These are phyloP conservation scores for Vigna mungo DNA, from an alignment of 306 rosid species.

Conservation along the genomic window DNA sequence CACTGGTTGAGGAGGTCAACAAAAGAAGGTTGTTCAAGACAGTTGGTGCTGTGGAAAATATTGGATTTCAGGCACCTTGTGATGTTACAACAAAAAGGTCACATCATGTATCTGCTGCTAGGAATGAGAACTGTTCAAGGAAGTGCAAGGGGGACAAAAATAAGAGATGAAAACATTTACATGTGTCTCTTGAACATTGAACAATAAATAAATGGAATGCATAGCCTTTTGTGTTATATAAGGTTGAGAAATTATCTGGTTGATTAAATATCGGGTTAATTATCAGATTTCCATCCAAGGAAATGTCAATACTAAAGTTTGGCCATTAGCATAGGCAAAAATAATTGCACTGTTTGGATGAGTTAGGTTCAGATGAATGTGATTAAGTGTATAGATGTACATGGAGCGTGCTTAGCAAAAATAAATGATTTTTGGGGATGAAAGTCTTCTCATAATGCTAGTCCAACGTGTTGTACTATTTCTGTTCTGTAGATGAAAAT, in stretches of 20 bases:
- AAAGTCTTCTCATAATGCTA: constrained; percentile 22
- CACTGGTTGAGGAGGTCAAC: constrained; percentile 81
- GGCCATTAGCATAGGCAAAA: constrained; percentile 2
- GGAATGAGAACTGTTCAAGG: constrained; percentile 38
- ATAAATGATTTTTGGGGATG: constrained; percentile 21
- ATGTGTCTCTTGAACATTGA: constrained; percentile 22
- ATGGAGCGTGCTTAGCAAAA: constrained; percentile 21
- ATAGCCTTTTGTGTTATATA: neutral
- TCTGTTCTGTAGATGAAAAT: constrained; percentile 6
- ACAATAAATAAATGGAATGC: constrained; percentile 10
- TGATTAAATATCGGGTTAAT: neutral
- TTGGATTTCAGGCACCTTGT: constrained; percentile 83
- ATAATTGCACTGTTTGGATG: constrained; percentile 4
- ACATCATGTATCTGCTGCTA: constrained; percentile 28
- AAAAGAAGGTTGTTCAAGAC: constrained; percentile 77
- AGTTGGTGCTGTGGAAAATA: constrained; percentile 79
- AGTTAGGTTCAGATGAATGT: constrained; percentile 38
- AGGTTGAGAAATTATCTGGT: constrained; percentile 2
- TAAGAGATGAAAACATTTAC: constrained; percentile 36
- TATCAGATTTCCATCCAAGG: constrained; percentile 27
- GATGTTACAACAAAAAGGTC: constrained; percentile 51
- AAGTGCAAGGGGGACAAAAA: constrained; percentile 39
- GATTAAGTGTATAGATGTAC: constrained; percentile 38
- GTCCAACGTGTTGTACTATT: neutral
- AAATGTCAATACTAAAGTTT: constrained; percentile 23